Conservation (phyloP, 2,329 filamentous ascomycete genomes). For the Sporothrix dimorphospora region DNA sequence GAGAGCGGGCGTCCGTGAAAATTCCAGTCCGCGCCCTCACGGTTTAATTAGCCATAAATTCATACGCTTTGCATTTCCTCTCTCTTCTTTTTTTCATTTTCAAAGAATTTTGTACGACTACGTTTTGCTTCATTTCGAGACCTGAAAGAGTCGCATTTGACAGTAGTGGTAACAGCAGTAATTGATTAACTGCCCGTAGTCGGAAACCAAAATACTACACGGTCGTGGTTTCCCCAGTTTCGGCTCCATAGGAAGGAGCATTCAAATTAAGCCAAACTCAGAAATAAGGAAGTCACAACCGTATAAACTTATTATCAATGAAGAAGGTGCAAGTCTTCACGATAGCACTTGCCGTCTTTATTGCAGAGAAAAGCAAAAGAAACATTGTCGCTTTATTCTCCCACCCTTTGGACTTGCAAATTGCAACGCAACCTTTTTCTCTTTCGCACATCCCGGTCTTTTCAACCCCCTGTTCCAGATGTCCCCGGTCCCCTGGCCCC, state of each 20-base stretch:
- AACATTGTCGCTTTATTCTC: background rate
- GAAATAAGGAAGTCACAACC: background rate
- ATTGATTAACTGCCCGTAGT: background rate
- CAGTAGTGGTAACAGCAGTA: background rate
- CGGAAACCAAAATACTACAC: background rate
- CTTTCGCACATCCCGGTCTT: background rate
- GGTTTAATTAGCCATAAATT: background rate
- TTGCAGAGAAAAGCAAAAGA: background rate
- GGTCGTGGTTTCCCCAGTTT: background rate
- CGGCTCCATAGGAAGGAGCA: background rate
- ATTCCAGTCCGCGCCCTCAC: background rate
- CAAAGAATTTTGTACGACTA: background rate
- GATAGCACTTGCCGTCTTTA: background rate
- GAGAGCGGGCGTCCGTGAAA: background rate
- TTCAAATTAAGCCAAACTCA: background rate
- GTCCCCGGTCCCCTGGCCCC: constrained; percentile 20
- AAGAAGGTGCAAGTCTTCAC: background rate
- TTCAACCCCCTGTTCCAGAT: constrained; percentile 23
- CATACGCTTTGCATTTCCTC: background rate
- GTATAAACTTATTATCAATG: background rate
- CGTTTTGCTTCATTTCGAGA: background rate
- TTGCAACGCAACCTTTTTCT: background rate
- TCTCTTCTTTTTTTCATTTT: background rate
- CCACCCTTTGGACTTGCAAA: background rate
- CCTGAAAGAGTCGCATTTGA: background rate